Evolutionary conservation across 257 asterid genomes (phyloP).

Genomic region (Primulina huaijiensis): DNA sequence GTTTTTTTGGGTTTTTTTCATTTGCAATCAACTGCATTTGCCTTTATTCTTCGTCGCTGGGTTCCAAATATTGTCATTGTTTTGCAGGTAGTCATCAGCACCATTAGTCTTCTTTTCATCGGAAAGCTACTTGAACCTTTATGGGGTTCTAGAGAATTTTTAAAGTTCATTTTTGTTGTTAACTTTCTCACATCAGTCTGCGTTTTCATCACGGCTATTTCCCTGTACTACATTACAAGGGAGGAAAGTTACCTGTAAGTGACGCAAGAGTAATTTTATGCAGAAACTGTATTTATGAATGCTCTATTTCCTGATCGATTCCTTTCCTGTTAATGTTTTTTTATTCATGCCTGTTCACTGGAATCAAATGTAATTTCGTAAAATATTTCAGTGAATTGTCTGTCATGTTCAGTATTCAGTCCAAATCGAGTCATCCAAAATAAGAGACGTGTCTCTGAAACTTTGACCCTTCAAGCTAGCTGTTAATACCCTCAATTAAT

Average conservation of each 20-base stretch:
- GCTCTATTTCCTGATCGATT: conserved; percentile 3
- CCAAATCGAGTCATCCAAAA: background rate
- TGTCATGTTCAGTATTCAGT: background rate
- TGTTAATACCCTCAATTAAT: background rate
- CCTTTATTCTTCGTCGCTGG: conserved; percentile 10
- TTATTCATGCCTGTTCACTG: background rate
- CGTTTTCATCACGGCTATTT: conserved; percentile 74
- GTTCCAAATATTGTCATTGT: conserved; percentile 2
- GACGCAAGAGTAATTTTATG: conserved; percentile 20
- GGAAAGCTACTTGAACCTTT: conserved; percentile 93
- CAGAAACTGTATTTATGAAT: conserved; percentile 1
- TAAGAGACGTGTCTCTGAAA: background rate
- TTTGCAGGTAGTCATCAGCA: conserved; percentile 69
- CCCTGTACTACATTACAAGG: conserved; percentile 66
- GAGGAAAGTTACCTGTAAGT: conserved; percentile 86
- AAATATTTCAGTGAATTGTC: conserved; percentile 1
- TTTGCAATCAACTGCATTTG: conserved; percentile 1
- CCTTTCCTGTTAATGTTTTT: conserved; percentile 2
- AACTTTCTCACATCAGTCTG: conserved; percentile 74
- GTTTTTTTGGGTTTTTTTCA: conserved; percentile 3
- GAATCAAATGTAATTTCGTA: conserved; percentile 7
- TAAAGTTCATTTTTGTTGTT: conserved; percentile 79
- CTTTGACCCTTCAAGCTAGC: conserved; percentile 1
- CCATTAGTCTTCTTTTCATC: conserved; percentile 68
- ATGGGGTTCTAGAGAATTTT: conserved; percentile 88